Evolutionary conservation across 441 rosid genomes (phyloP), one percentile per base, ranked within the genome.

Genomic region (Adansonia rubrostipa): DNA sequence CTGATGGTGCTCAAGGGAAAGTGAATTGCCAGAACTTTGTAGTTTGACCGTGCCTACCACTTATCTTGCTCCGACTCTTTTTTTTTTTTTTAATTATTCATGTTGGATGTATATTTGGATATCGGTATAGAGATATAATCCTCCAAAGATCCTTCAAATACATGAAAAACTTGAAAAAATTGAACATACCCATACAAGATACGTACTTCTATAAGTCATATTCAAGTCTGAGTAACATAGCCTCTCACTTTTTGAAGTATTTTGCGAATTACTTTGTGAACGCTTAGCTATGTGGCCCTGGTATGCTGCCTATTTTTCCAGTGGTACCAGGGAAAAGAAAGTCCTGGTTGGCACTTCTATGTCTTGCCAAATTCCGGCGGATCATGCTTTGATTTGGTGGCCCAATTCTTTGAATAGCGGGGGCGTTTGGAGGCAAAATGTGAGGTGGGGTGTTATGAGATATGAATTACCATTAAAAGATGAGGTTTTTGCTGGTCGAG

Each of bases 321-420:
- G 3, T 10, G 6, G 15, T 22, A 15, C 40, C 65, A 22, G 14
- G 53, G 8, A 67, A 44, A 67, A 42, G 24, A 24, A 60, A 61
- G 4, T 44, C 22, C 9, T 6, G 51, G 53, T 68, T 68, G 71
- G 33, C 54, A 19, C 47, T 1, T 45, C 33, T 10, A 22, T n/a
- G 48, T 73, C 61, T 9, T 77, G 77, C 65, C 53, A 71, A 73
- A 53, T 50, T 76, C 75, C 51, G 42, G 47, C 70, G 69, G 56
- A 7, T 76, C 44, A 71, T 78, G 74, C 58, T 63, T 54, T 79
- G 77, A 20, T 72, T 42, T 15, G 44, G 80, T 75, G 84, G 80
- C 36, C 72, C 80, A 48, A 14, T 45, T 36, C 36, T 72, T 60
- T 47, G 48, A 54, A 36, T 45, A 50, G 51, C 40, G 77, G 14